phyloP scores from a whole-genome alignment of 371 early-diverging fungal species.

The Mucor plumbeus region DNA sequence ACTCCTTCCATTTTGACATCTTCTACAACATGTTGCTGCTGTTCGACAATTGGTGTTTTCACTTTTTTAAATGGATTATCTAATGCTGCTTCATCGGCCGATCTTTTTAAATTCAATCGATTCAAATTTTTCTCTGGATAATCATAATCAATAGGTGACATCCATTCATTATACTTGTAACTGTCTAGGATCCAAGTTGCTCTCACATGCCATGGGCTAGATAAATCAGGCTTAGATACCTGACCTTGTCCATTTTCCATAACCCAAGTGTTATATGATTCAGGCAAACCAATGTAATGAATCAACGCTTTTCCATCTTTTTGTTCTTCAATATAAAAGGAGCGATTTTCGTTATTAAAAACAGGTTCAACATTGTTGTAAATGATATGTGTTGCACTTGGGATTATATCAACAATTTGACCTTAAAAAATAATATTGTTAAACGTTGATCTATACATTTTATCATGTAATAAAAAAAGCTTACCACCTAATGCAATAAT shows the following conservation, averaged over 20 bases:
- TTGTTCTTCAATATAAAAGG: constrained; percentile 40
- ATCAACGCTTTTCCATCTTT: constrained; percentile 55
- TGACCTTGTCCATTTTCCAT: constrained; percentile 52
- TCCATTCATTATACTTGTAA: constrained; percentile 74
- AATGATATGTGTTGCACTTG: constrained; percentile 68
- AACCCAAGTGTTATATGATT: constrained; percentile 75
- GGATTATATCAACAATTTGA: constrained; percentile 36
- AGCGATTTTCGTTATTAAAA: constrained; percentile 35
- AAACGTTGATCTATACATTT: not conserved
- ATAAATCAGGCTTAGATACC: constrained; percentile 26
- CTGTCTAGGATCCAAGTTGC: constrained; percentile 77
- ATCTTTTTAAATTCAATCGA: constrained; percentile 33
- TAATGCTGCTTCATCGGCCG: constrained; percentile 15
- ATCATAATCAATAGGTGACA: constrained; percentile 69
- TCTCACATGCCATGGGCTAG: constrained; percentile 64
- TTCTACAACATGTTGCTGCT: not conserved
- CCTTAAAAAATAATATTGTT: constrained; percentile 32
- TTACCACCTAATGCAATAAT: constrained; percentile 59
- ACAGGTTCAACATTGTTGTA: constrained; percentile 29
- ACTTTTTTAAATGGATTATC: constrained; percentile 21
- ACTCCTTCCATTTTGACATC: constrained; percentile 17
- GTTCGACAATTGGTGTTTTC: constrained; percentile 20
- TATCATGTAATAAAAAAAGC: constrained; percentile 3
- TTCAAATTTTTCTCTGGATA: constrained; percentile 24
- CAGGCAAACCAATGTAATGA: constrained; percentile 77